Evolutionary conservation across 768 basidiomycete species (phyloP).

Genomic region (Suillus spraguei): DNA sequence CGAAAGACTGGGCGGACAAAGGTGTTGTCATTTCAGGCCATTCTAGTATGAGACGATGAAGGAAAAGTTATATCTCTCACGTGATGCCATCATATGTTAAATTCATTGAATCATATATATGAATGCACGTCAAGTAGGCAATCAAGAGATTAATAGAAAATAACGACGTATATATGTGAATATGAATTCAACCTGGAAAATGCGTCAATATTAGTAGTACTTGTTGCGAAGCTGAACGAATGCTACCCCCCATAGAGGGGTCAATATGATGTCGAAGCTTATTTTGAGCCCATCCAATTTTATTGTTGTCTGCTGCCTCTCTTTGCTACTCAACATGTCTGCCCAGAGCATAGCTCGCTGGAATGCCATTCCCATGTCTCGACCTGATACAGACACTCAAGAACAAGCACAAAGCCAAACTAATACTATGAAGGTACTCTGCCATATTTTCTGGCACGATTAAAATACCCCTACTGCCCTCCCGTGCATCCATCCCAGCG

Average conservation of each 20-base stretch:
- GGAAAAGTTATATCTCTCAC: slow-evolving; percentile 6
- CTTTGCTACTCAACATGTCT: slow-evolving; percentile 50
- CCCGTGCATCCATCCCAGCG: slow-evolving; percentile 60
- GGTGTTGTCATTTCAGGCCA: slow-evolving; percentile 5
- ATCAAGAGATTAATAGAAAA: neutral
- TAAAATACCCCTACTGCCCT: slow-evolving; percentile 55
- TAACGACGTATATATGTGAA: neutral
- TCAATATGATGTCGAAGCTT: neutral
- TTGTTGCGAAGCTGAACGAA: neutral
- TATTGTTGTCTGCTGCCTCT: neutral
- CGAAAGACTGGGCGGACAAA: slow-evolving; percentile 67
- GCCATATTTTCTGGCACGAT: slow-evolving; percentile 45
- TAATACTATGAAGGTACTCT: slow-evolving; percentile 69
- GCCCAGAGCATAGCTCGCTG: slow-evolving; percentile 65
- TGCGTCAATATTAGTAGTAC: neutral
- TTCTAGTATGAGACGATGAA: neutral
- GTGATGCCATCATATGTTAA: neutral
- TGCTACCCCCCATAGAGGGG: neutral
- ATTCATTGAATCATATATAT: neutral
- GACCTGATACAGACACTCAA: slow-evolving; percentile 32
- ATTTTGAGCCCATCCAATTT: neutral
- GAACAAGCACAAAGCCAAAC: slow-evolving; percentile 18
- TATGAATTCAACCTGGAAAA: neutral
- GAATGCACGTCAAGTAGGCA: neutral
- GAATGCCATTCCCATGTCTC: slow-evolving; percentile 65